Evolutionary conservation across 805 yeast genomes (phyloP), one percentile per base, ranked within the genome.

Genomic region (Candida maesae): DNA sequence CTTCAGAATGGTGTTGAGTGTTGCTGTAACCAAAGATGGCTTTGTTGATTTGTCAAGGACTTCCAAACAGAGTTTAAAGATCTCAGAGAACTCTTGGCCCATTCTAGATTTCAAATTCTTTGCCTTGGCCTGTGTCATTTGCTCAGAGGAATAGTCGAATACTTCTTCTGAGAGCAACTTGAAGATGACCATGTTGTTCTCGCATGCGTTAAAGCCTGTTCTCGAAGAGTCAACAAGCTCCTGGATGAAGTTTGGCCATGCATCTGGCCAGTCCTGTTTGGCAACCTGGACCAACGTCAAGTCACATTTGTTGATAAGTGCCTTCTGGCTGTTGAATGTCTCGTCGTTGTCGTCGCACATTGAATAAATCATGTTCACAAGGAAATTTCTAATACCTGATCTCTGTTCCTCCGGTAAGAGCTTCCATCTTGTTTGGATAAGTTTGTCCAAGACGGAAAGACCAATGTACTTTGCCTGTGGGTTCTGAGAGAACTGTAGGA

Each of bases 201-300:
- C 99, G 68, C 99, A 93, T 38, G 93, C 96, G 56, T 89, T 91
- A 63, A 85, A 79, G 17, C 93, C 82, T 12, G 91, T 79, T 49
- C 87, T 78, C 34, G 95, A 81, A 49, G 95, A 82, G 45, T 74
- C 77, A 35, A 91, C 93, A 42, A 93, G 77, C 62, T 93, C 99
- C 14, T 96, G 96, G 37, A 93, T 84, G 57, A 93, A 93, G 55
- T 83, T 85, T 15, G 98, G 98, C 99, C 99, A 93, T 62, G 90
- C 85, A 53, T 82, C 87, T 25, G 99, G 99, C 99, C 99, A 93
- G 62, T 93, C 99, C 66, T 93, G 98, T 59, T 93, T 93, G 58
- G 93, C 77, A 38, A 93, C 82, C 58, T 90, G 95, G 27, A 93
- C 99, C 56, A 93, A 71, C 13, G 98, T 91, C 58, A 93, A 73